Conservation (phyloP, 2,329 filamentous ascomycete genomes). For the Nemania sp. region DNA sequence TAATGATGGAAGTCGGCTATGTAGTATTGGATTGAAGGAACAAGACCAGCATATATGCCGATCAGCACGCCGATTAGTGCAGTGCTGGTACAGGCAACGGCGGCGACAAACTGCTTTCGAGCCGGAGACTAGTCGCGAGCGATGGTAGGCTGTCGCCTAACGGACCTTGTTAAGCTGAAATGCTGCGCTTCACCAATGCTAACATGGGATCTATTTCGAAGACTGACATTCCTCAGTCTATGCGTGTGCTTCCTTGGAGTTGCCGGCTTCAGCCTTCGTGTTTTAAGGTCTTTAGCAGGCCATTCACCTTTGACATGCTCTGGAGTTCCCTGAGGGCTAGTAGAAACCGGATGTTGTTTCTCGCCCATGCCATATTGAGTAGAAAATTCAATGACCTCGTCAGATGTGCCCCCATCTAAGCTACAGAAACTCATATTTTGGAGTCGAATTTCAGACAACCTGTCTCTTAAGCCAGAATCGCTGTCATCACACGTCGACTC, state of each 20-base stretch:
- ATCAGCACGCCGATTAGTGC: slow-evolving; percentile 76
- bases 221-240: slow-evolving; percentile 53
- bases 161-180: slow-evolving; percentile 65
- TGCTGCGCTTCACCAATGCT: slow-evolving; percentile 63
- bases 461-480: slow-evolving; percentile 25
- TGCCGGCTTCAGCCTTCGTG: slow-evolving; percentile 19
- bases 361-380: slow-evolving; percentile 39
- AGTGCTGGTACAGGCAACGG: slow-evolving; percentile 78
- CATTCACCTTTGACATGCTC: slow-evolving; percentile 22
- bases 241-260: slow-evolving; percentile 39
- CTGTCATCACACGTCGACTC: slow-evolving; percentile 2
- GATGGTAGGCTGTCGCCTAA: slow-evolving; percentile 73
- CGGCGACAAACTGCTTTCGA: slow-evolving; percentile 76
- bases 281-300: slow-evolving; percentile 13
- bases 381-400: slow-evolving; percentile 47
- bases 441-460: slow-evolving; percentile 25
- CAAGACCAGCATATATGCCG: slow-evolving; percentile 82
- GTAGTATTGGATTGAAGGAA: slow-evolving; percentile 83
- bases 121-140: slow-evolving; percentile 77
- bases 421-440: slow-evolving; percentile 46
- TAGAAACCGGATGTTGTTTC: slow-evolving; percentile 19
- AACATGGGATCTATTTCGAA: slow-evolving; percentile 65
- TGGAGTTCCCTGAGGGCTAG: slow-evolving; percentile 20
- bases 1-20: slow-evolving; percentile 76
- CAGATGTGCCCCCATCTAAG: slow-evolving; percentile 49